phyloP scores from a whole-genome alignment of 2,329 filamentous ascomycete genomes.

The Aspergillus glaucus region DNA sequence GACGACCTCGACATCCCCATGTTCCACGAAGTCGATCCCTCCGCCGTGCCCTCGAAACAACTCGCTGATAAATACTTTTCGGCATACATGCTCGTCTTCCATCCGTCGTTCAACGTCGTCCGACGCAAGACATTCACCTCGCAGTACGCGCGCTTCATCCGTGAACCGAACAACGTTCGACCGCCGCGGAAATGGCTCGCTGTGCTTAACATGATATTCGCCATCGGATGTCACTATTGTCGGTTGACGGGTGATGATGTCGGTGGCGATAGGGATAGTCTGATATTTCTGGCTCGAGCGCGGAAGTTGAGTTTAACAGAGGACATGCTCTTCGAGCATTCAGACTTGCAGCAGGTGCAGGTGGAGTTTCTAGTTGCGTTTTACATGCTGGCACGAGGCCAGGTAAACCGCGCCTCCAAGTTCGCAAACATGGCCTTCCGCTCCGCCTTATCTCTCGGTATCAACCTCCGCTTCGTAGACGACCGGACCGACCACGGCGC shows the following conservation, averaged over 20 bases:
- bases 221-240: conserved; percentile 36
- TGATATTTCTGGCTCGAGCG: conserved; percentile 36
- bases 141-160: conserved; percentile 34
- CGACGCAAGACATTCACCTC: conserved; percentile 29
- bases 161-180: conserved; percentile 7
- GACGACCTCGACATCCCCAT: conserved; percentile 34
- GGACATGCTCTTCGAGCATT: conserved; percentile 34
- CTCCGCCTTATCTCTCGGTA: conserved; percentile 34
- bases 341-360: conserved; percentile 40
- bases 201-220: conserved; percentile 43
- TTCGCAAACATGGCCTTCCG: conserved; percentile 36
- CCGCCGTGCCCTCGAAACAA: conserved; percentile 30
- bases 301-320: conserved; percentile 30
- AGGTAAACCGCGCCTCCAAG: conserved; percentile 39
- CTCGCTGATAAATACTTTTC: conserved; percentile 34
- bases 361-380: conserved; percentile 33
- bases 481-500: conserved; percentile 26
- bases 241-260: conserved; percentile 25
- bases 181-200: conserved; percentile 35
- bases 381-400: conserved; percentile 35
- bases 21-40: conserved; percentile 29
- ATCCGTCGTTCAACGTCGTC: conserved; percentile 37
- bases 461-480: conserved; percentile 37
- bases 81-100: conserved; percentile 34
- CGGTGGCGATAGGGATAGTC: conserved; percentile 27